These are phyloP conservation scores for Cystobasidium tubakii DNA, from an alignment of 768 basidiomycete species.

Conservation along the genomic window DNA sequence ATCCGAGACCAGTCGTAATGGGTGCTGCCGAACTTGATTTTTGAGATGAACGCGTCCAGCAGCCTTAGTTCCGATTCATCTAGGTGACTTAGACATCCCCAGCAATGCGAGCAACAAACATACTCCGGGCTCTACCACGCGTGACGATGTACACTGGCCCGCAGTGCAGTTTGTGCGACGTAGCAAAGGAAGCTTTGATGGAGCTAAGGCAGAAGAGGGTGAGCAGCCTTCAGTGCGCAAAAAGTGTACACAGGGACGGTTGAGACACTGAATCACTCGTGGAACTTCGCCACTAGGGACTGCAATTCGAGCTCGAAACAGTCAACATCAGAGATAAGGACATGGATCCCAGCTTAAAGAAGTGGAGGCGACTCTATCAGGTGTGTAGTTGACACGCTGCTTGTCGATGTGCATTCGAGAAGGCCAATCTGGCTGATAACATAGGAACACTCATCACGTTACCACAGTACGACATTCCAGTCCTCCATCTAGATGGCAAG, in stretches of 20 bases:
- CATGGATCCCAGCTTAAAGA: slow-evolving; percentile 25
- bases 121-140: slow-evolving; percentile 5
- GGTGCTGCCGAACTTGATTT: too few relatives aligned
- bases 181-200: slow-evolving; percentile 17
- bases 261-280: too few relatives aligned
- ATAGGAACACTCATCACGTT: neutral
- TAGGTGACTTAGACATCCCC: too few relatives aligned
- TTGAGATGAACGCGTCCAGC: too few relatives aligned
- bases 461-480: slow-evolving; percentile 32
- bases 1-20: too few relatives aligned
- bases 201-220: slow-evolving; percentile 16
- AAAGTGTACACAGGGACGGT: too few relatives aligned
- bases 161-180: slow-evolving; percentile 29
- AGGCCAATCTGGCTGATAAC: neutral
- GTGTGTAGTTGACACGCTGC: neutral
- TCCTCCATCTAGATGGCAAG: slow-evolving; percentile 23
- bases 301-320: slow-evolving; percentile 21
- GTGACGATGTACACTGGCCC: slow-evolving; percentile 31
- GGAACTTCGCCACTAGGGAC: neutral
- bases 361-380: slow-evolving; percentile 27
- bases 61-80: too few relatives aligned
- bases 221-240: neutral
- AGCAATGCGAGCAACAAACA: neutral
- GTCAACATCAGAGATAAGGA: slow-evolving; percentile 30
- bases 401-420: neutral